Evolutionary conservation across 2,329 filamentous ascomycete genomes (phyloP).

Genomic region (Talaromyces rugulosus): DNA sequence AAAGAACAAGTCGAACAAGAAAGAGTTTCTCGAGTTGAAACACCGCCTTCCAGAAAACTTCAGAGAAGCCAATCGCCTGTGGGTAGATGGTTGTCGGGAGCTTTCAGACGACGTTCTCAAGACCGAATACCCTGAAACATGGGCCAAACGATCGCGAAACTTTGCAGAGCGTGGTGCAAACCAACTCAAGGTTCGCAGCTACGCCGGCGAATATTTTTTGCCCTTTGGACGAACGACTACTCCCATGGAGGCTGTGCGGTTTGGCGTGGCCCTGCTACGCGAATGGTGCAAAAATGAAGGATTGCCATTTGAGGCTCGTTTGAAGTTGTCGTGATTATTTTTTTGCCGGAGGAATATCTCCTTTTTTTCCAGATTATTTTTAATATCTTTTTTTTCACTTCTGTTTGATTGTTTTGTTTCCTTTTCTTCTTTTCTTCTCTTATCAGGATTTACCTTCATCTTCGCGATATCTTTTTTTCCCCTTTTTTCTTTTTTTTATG

Average conservation of each 20-base stretch:
- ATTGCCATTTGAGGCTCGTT: slow-evolving; percentile 40
- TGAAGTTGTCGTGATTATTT: slow-evolving; percentile 28
- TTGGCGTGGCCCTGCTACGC: slow-evolving; percentile 40
- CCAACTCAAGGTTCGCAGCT: slow-evolving; percentile 29
- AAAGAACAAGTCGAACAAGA: slow-evolving; percentile 35
- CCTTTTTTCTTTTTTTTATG: not conserved
- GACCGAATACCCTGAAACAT: slow-evolving; percentile 41
- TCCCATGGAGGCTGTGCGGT: slow-evolving; percentile 43
- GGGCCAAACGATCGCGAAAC: slow-evolving; percentile 37
- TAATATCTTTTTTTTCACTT: not conserved
- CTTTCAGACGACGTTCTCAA: slow-evolving; percentile 39
- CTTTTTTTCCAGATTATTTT: not conserved
- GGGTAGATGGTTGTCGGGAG: slow-evolving; percentile 39
- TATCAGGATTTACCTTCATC: not conserved
- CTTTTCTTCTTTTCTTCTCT: not conserved
- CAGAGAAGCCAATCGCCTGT: slow-evolving; percentile 39
- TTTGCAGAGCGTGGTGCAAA: slow-evolving; percentile 33
- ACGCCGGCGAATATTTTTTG: slow-evolving; percentile 37
- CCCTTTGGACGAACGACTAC: slow-evolving; percentile 41
- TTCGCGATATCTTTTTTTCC: not conserved
- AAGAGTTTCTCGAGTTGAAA: slow-evolving; percentile 38
- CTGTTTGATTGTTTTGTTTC: not conserved
- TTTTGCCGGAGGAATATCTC: not conserved
- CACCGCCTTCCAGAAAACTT: slow-evolving; percentile 37
- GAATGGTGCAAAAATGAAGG: slow-evolving; percentile 46